Evolutionary conservation across 2,329 filamentous ascomycete genomes (phyloP).

Genomic region (Colletotrichum sp.): DNA sequence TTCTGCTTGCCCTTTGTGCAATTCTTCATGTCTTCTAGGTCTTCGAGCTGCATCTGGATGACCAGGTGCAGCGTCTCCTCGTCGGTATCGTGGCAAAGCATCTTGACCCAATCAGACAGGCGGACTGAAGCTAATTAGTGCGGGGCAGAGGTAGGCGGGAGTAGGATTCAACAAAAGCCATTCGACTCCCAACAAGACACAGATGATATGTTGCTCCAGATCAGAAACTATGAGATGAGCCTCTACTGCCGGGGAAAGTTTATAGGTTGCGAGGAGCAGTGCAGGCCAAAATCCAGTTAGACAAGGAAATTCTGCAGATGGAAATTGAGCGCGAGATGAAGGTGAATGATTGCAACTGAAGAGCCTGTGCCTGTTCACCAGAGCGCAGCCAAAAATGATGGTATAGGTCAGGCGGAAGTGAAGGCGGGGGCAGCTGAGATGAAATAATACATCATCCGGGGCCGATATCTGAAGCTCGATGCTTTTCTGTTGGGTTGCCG

Average conservation of each 20-base stretch:
- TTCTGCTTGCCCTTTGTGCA: conserved; percentile 16
- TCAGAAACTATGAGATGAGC: background rate
- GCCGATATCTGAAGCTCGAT: background rate
- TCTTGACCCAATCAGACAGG: conserved; percentile 25
- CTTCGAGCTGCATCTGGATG: conserved; percentile 23
- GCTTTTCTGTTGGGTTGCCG: background rate
- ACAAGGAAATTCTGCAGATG: background rate
- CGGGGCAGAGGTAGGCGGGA: background rate
- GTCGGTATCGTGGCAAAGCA: background rate
- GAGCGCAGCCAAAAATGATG: rapidly evolving
- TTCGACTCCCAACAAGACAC: background rate
- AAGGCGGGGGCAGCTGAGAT: background rate
- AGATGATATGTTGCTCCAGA: background rate
- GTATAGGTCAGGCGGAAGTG: rapidly evolving
- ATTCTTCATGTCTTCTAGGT: background rate
- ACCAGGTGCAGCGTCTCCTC: conserved; percentile 19
- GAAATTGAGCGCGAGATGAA: background rate
- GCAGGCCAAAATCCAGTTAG: background rate
- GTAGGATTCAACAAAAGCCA: background rate
- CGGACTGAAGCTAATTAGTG: background rate
- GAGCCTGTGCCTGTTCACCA: background rate
- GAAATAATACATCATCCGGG: background rate
- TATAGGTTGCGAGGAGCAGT: background rate
- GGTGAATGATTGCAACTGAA: background rate
- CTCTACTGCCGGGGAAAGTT: background rate